Evolutionary conservation across 1,284 basidiomycete genomes (phyloP).

Genomic region (Taiwanofungus camphoratus): DNA sequence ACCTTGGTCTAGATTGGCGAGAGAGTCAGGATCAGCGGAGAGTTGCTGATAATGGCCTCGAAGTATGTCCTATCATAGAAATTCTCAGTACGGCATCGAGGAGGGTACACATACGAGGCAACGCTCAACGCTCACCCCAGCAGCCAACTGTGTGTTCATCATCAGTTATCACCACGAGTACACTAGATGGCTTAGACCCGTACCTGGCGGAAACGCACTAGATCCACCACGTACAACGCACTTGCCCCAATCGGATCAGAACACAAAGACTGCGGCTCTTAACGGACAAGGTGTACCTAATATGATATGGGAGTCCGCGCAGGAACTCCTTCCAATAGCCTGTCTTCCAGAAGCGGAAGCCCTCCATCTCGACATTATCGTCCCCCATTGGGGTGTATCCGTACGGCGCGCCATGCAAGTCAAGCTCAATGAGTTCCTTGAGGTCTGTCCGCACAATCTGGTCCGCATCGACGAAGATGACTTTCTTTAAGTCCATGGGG

Average conservation of each 20-base stretch:
- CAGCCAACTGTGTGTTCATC: constrained; percentile 51
- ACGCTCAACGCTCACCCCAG: constrained; percentile 52
- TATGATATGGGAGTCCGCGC: constrained; percentile 82
- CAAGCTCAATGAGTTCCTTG: constrained; percentile 86
- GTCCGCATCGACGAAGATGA: constrained; percentile 98
- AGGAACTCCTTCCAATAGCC: constrained; percentile 92
- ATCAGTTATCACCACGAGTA: constrained; percentile 8
- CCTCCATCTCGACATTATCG: constrained; percentile 92
- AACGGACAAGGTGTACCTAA: constrained; percentile 52
- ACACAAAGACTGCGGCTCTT: background rate
- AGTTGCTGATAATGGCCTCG: constrained; percentile 90
- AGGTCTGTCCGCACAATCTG: constrained; percentile 96
- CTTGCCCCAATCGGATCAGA: constrained; percentile 35
- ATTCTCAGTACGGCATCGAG: background rate
- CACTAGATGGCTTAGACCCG: constrained; percentile 14
- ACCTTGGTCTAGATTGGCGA: constrained; percentile 96
- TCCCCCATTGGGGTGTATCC: constrained; percentile 98
- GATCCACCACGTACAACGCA: constrained; percentile 93
- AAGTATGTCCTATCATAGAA: constrained; percentile 66
- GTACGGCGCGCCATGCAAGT: constrained; percentile 88
- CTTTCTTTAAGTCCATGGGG: constrained; percentile 96
- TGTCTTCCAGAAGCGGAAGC: constrained; percentile 97
- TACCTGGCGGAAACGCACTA: constrained; percentile 90
- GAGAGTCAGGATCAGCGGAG: constrained; percentile 88
- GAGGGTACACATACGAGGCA: background rate